Evolutionary conservation across 73 alveolate genomes (phyloP).

Genomic region (Paramecium octaurelia): DNA sequence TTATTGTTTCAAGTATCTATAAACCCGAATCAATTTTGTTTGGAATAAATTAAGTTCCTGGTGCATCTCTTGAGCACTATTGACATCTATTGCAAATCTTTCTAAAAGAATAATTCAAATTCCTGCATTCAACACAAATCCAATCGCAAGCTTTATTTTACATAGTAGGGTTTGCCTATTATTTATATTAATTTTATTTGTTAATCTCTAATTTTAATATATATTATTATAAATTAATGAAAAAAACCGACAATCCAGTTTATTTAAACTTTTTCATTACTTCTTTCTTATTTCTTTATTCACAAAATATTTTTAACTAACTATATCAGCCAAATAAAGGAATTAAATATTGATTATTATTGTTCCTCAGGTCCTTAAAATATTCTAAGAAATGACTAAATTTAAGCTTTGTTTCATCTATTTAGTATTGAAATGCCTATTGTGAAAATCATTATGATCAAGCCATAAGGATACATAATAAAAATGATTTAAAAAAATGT

Average conservation of each 20-base stretch:
- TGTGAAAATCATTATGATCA: no score
- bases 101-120: slow-evolving; percentile 84
- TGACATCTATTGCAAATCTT: slow-evolving; percentile 88
- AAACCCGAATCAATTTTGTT: background rate
- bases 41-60: slow-evolving; percentile 19
- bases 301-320: background rate
- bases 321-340: no score
- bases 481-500: background rate
- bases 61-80: background rate
- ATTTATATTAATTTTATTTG: background rate
- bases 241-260: background rate
- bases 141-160: slow-evolving; percentile 84
- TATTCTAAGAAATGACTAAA: no score
- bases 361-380: no score
- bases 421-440: no score
- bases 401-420: no score
- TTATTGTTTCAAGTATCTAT: background rate
- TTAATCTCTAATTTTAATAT: background rate
- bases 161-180: background rate
- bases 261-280: background rate
- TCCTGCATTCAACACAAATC: slow-evolving; percentile 83
- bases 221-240: background rate
- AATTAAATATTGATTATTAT: no score
- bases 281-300: background rate
- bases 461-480: no score